phyloP scores from a whole-genome alignment of 345 rosid species.

The Rubroshorea leprosula region DNA sequence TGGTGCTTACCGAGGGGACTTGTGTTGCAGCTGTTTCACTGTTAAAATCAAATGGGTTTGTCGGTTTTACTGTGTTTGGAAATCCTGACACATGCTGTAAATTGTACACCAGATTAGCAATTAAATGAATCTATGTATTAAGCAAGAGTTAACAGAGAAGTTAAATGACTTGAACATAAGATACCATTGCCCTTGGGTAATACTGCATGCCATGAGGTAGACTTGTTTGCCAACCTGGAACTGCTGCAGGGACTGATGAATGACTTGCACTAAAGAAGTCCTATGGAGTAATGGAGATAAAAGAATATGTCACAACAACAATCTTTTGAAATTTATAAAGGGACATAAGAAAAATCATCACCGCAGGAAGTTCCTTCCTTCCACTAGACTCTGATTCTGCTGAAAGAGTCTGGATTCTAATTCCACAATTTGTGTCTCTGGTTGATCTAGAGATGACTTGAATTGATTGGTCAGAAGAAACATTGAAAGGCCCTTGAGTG shows the following conservation, averaged over 20 bases:
- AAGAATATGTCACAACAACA: conserved; percentile 11
- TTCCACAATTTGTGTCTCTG: conserved; percentile 23
- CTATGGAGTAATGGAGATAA: conserved; percentile 42
- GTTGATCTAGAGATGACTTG: conserved; percentile 21
- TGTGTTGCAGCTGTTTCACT: conserved; percentile 31
- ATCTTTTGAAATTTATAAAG: conserved; percentile 10
- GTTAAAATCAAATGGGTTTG: conserved; percentile 64
- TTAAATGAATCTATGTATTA: too few relatives aligned
- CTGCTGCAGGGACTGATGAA: conserved; percentile 29
- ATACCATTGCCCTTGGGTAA: conserved; percentile 52
- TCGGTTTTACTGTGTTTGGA: conserved; percentile 30
- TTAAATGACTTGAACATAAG: conserved; percentile 5
- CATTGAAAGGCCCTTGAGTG: conserved; percentile 26
- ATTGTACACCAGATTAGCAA: not conserved
- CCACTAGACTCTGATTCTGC: conserved; percentile 27
- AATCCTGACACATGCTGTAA: conserved; percentile 41
- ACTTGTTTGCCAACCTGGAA: conserved; percentile 43
- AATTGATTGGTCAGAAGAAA: conserved; percentile 26
- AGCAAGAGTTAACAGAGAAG: not conserved
- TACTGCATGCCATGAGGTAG: conserved; percentile 46
- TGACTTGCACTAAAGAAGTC: conserved; percentile 64
- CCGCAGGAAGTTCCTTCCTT: conserved; percentile 73
- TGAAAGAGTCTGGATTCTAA: conserved; percentile 27
- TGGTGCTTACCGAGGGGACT: conserved; percentile 32
- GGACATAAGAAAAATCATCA: conserved; percentile 20